Base-by-base conservation (phyloP, 176 grass and related monocot genomes). In the Carex cristatella region DNA sequence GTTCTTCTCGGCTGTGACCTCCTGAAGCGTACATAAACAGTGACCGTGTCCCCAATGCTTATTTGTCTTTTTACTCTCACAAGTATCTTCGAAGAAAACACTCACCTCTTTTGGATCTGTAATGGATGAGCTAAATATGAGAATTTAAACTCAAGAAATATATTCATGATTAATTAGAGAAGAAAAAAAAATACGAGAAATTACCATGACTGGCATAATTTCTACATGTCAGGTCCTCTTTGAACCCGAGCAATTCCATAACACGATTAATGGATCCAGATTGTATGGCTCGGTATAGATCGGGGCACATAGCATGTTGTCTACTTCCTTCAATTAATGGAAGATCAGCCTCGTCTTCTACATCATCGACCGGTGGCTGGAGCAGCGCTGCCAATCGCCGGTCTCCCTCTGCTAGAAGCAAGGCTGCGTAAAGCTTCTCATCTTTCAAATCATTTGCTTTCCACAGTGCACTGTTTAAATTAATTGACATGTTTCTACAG, bases 1-100 rank as follows among this genome's bases (percentile, higher is more conserved):
- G 57, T 81, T 84, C 2, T 67, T 27, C 0, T 88, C 91, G 0
- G 56, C 86, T 0, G 88, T 90, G 11, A 90, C 83, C 85, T 87
- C 88, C 31, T 12, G 2, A 7, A 38, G 80, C 51, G 3, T 87
- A 10, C 84, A 88, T 46, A 27, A 40, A 74, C 70, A 4, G 3
- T 74, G 8, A 6, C 70, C 70, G 4, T 53, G 44, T 74, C 70
- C 44, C 70, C 40, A 74, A 0, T 74, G 18, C 70, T 74, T 19
- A 23, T 51, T 23, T 23, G 42, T 27, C 42, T 2, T 27, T 49
- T 74, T 74, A 23, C 2, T 74, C 11, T 74, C 70, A 51, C 0
- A 8, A 23, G 6, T 12, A 44, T 48, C 69, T 46, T 46, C 18
- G 7, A 71, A 72, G 6, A 4, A 10, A 46, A 72, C 35, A 48